Evolutionary conservation across 1,284 basidiomycete genomes (phyloP), one percentile per base, ranked within the genome.

Genomic region (Apiotrichum sp.): DNA sequence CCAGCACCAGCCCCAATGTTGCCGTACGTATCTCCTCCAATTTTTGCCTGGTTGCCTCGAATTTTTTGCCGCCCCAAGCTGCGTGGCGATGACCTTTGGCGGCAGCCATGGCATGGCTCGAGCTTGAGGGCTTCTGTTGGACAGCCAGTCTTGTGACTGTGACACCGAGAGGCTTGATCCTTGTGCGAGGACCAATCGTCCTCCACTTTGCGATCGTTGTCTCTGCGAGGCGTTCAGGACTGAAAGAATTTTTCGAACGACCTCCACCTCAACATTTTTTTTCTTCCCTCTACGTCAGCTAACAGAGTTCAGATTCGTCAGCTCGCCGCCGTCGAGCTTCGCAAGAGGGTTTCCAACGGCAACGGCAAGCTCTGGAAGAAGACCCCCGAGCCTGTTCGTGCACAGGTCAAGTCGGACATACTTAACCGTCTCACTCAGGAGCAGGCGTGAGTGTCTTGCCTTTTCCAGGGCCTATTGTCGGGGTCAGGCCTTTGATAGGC

Each of bases 241-340:
- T 22, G 22, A 22, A 22, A 22, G 22, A 47, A 5, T 38, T 48
- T 48, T 48, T 48, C n/a, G 33, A 39, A 11, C 22, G 22, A 22
- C 22, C 22, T 22, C 22, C 22, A 22, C 22, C 22, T 22, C 22
- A 22, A 22, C 22, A 22, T 22, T 22, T 22, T 22, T 22, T 22
- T 22, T 22, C 22, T 22, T 22, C 22, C 48, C 35, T 39, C 47
- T 36, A 48, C 47, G 35, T 38, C 16, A 9, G 22, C 22, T 22
- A 22, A 38, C 14, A 14, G 22, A 22, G 8, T 6, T 36, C 5
- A 34, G 92, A 86, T 97, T 59, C 89, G 95, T 55, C 96, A 99
- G 84, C 84, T 99, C 29, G 90, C 93, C 50, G 92, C 93, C n/a
- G 93, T 98, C 57, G 96, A 99, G 79, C 81, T 98, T 70, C 83